Conservation (phyloP, 2,329 filamentous ascomycete species). For the Epichloe bromicola region DNA sequence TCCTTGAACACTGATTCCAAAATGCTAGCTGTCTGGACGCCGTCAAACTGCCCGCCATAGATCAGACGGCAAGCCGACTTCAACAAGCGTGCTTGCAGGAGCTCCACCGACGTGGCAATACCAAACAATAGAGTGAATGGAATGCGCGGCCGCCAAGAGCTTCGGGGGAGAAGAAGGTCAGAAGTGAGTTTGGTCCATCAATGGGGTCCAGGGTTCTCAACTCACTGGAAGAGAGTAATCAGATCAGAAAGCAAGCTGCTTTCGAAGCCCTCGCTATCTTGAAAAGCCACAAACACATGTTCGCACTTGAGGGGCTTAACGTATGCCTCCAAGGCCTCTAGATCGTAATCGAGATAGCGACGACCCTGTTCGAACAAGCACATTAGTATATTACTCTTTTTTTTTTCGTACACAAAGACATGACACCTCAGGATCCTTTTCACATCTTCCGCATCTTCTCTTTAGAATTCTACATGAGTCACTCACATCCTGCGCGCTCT, state of each 20-base stretch:
- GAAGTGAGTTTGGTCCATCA: background rate
- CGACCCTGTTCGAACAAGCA: constrained; percentile 31
- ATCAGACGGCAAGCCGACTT: constrained; percentile 55
- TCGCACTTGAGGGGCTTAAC: constrained; percentile 38
- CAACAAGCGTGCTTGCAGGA: constrained; percentile 61
- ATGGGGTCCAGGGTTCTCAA: constrained; percentile 2
- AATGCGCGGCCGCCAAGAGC: constrained; percentile 59
- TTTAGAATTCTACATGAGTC: background rate
- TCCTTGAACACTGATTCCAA: constrained; percentile 59
- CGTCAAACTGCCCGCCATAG: constrained; percentile 62
- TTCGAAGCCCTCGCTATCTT: constrained; percentile 76
- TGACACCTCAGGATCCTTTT: too few relatives aligned
- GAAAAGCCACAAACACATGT: constrained; percentile 58
- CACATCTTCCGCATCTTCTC: too few relatives aligned
- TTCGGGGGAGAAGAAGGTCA: constrained; percentile 15
- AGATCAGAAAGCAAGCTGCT: constrained; percentile 57
- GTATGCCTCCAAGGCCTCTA: constrained; percentile 54
- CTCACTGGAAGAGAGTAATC: constrained; percentile 54
- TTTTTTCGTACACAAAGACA: too few relatives aligned
- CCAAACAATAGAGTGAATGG: constrained; percentile 68
- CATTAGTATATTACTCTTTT: background rate
- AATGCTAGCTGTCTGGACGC: constrained; percentile 58
- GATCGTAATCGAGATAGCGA: constrained; percentile 64
- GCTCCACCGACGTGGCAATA: constrained; percentile 68
- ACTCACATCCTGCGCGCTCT: constrained; percentile 34